Evolutionary conservation across 2,329 filamentous ascomycete genomes (phyloP), one percentile per base, ranked within the genome.

Genomic region (Xylaria sp.): DNA sequence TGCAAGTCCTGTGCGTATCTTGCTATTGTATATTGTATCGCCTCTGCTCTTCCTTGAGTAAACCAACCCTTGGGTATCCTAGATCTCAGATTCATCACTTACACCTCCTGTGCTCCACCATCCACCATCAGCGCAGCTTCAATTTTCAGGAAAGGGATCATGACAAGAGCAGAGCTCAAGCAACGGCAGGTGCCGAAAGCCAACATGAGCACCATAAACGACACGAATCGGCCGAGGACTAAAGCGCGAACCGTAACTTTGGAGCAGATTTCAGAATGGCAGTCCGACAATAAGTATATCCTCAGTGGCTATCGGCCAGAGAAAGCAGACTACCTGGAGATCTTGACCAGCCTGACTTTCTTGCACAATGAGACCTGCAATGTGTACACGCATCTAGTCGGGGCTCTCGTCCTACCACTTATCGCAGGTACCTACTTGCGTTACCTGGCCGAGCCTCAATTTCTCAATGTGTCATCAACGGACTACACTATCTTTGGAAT

Each of bases 281-380:
- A 63, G 45, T 20, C 22, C 17, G 61, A 63, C 15, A 63, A 53
- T 36, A 63, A 58, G 27, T 58, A 63, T 25, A 63, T 63, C 51
- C 54, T 63, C 45, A 63, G 36, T 22, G 61, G 61, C 36, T 63
- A 58, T 45, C 53, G 53, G 3, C 53, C 44, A 42, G 61, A 57
- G 36, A 63, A 63, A 22, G 36, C 31, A 51, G 11, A 58, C 25
- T 63, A 58, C 20, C 53, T 39, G 27, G 51, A 63, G 61, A 53
- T 63, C 44, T 22, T 63, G 3, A 36, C 36, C 25, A 29, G 45
- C 11, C 31, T 65, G 47, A 59, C 55, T 1, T 60, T 60, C 38
- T 50, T 60, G 31, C 62, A 65, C 39, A 60, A 65, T 29, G 62
- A 65, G 55, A 65, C 62, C 17, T 59, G 55, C 31, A 65, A 65